Conservation (phyloP, 2,329 filamentous ascomycete genomes). For the Verticillium longisporum region DNA sequence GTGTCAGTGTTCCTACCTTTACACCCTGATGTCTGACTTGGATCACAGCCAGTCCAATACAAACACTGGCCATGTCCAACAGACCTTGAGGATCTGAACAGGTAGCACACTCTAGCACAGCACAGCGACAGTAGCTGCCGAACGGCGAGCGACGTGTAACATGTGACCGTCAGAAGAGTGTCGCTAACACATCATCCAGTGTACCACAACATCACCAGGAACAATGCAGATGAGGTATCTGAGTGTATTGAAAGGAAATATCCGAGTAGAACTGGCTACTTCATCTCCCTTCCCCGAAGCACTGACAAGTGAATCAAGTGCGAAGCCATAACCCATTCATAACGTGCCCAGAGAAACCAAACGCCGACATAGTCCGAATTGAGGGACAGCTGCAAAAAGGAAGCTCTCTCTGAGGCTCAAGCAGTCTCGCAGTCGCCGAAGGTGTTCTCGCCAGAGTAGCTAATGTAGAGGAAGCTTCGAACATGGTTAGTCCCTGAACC, state of each 20-base stretch:
- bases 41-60: too few relatives aligned
- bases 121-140: too few relatives aligned
- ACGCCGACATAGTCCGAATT: neutral
- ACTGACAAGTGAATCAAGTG: neutral
- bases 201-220: neutral
- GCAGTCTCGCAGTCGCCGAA: constrained; percentile 58
- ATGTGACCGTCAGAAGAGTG: too few relatives aligned
- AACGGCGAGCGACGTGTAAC: too few relatives aligned
- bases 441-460: constrained; percentile 98
- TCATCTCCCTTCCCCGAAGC: neutral
- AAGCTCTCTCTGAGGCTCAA: constrained; percentile 16
- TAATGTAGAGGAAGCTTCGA: constrained; percentile 90
- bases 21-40: too few relatives aligned
- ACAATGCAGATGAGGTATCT: neutral
- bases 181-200: neutral
- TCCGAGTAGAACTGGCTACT: neutral
- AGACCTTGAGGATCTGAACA: too few relatives aligned
- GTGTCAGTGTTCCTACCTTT: too few relatives aligned
- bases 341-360: neutral
- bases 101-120: too few relatives aligned
- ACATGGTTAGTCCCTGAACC: neutral
- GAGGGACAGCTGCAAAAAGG: neutral
- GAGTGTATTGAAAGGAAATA: neutral
- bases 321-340: neutral
- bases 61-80: too few relatives aligned